Evolutionary conservation across 1,284 basidiomycete species (phyloP).

Genomic region (Coniophora puteana): DNA sequence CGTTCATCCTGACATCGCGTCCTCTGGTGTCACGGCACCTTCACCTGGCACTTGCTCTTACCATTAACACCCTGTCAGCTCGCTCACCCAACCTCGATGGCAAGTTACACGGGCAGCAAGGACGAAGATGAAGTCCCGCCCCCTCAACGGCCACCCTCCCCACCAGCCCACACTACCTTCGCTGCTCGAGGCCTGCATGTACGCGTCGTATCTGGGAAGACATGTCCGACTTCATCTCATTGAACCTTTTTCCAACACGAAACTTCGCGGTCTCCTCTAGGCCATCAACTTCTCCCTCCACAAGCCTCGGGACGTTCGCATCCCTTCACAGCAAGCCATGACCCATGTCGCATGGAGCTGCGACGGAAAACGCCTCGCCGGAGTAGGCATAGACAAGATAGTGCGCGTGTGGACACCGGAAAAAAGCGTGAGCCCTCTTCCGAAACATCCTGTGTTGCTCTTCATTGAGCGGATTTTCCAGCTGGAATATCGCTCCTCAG

Average conservation of each 20-base stretch:
- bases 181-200: slow-evolving; percentile 67
- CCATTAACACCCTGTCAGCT: too few species aligned
- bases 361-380: slow-evolving; percentile 73
- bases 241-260: too few species aligned
- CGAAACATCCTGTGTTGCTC: not conserved
- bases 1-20: too few species aligned
- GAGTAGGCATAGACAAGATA: slow-evolving; percentile 73
- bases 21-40: too few species aligned
- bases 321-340: slow-evolving; percentile 59
- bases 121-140: slow-evolving; percentile 57
- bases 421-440: slow-evolving; percentile 52
- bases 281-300: slow-evolving; percentile 74
- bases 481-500: slow-evolving; percentile 66
- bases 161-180: slow-evolving; percentile 68
- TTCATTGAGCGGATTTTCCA: slow-evolving; percentile 22
- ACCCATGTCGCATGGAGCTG: slow-evolving; percentile 79
- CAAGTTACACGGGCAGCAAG: slow-evolving; percentile 24
- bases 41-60: too few species aligned
- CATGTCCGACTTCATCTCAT: slow-evolving; percentile 13
- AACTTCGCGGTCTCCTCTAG: slow-evolving; percentile 34
- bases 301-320: slow-evolving; percentile 70
- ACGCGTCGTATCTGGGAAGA: slow-evolving; percentile 29
- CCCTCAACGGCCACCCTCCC: slow-evolving; percentile 69
- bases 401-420: slow-evolving; percentile 74
- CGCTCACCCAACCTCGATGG: slow-evolving; percentile 16